These are phyloP conservation scores for Tricholomella constricta DNA, from an alignment of 768 basidiomycete species.

Conservation along the genomic window DNA sequence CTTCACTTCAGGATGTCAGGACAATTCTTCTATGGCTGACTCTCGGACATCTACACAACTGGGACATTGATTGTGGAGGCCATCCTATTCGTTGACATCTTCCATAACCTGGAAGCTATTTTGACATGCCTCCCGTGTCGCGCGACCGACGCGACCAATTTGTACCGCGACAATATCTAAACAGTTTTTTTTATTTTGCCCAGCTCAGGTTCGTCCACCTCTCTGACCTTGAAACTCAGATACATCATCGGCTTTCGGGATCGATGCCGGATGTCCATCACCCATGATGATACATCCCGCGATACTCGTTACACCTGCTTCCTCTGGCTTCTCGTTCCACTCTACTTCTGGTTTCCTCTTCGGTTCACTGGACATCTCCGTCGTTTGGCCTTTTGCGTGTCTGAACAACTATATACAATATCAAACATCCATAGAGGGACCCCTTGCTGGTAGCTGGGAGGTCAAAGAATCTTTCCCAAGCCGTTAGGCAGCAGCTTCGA, in stretches of 20 bases:
- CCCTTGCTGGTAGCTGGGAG: too few relatives aligned
- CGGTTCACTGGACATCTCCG: constrained; percentile 6
- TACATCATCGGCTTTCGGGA: constrained; percentile 9
- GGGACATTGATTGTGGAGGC: background rate
- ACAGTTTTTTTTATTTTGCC: background rate
- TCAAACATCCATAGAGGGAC: background rate
- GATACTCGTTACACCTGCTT: constrained; percentile 16
- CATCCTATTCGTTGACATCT: background rate
- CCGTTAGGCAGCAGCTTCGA: background rate
- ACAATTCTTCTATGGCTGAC: background rate
- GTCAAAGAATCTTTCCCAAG: too few relatives aligned
- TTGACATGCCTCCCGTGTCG: background rate
- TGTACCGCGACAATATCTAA: background rate
- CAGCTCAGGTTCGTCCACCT: background rate
- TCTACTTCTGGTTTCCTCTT: constrained; percentile 8
- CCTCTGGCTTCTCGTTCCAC: constrained; percentile 15
- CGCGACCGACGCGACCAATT: too few relatives aligned
- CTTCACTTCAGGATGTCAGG: background rate
- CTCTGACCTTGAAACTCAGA: background rate
- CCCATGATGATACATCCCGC: constrained; percentile 15
- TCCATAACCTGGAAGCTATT: background rate
- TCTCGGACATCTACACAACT: background rate
- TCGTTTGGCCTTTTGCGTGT: background rate
- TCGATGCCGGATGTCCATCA: constrained; percentile 15
- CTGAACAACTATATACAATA: background rate